Conservation (phyloP, 228 moss, liverwort and hornwort species). For the Sphagnum magellanicum region DNA sequence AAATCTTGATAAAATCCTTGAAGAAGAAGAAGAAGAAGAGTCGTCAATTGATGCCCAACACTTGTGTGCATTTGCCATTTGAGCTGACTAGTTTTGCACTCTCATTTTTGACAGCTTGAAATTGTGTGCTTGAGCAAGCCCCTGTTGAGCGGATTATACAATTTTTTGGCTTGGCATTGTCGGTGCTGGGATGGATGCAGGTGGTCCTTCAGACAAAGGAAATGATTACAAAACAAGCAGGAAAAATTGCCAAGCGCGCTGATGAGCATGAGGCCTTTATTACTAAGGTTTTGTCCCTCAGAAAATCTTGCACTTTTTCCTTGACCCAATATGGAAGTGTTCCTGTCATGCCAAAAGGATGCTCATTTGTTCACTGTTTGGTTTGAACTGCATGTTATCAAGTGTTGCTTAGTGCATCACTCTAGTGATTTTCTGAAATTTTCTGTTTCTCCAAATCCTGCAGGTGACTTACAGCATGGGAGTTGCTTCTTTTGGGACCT, state of each 20-base stretch:
- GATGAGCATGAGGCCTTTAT: conserved; percentile 53
- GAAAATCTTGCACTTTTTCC: too few relatives aligned
- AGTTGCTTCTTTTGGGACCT: conserved; percentile 89
- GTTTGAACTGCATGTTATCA: too few relatives aligned
- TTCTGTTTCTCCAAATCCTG: not conserved
- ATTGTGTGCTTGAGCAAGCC: not conserved
- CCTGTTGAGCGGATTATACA: not conserved
- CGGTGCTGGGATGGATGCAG: conserved; percentile 10
- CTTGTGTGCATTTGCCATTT: not conserved
- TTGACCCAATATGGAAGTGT: too few relatives aligned
- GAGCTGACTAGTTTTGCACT: not conserved
- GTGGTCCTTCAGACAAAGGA: conserved; percentile 51
- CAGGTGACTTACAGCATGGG: conserved; percentile 94
- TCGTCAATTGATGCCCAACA: not conserved
- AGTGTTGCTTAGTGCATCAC: too few relatives aligned
- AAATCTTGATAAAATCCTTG: too few relatives aligned
- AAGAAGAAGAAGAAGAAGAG: too few relatives aligned
- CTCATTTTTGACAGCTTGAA: not conserved
- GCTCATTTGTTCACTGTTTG: too few relatives aligned
- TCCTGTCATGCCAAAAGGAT: too few relatives aligned
- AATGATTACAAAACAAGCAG: conserved; percentile 49
- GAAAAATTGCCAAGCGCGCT: conserved; percentile 43
- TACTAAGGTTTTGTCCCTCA: conserved; percentile 23
- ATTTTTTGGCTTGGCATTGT: not conserved
- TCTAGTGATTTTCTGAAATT: too few relatives aligned